Percentiles rank a stretch among this genome's conserved stretches.
Evolutionary conservation across 345 rosid genomes (phyloP).

Genomic region (Noccaea bulbosa): DNA sequence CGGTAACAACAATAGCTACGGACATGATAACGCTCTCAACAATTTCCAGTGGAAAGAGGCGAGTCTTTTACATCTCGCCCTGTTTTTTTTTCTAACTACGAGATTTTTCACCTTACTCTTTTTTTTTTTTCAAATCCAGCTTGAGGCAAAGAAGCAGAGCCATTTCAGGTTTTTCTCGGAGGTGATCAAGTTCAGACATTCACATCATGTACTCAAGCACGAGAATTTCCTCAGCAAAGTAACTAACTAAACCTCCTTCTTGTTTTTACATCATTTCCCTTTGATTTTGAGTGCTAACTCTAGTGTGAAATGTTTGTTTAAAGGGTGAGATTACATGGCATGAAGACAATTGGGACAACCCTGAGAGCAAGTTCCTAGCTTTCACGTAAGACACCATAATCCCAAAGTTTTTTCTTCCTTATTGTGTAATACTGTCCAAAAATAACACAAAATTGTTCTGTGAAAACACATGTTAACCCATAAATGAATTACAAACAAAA

Average conservation of each 20-base stretch:
- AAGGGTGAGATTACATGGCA: conserved; percentile 92
- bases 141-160: conserved; percentile 55
- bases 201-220: conserved; percentile 53
- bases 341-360: conserved; percentile 86
- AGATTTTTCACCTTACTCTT: not conserved
- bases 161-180: conserved; percentile 88
- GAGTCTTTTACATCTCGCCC: conserved; percentile 17
- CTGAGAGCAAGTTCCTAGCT: conserved; percentile 90
- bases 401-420: too few relatives aligned
- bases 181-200: conserved; percentile 63
- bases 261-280: not conserved
- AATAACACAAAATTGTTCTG: too few relatives aligned
- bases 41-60: conserved; percentile 85
- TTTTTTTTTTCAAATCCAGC: conserved; percentile 43
- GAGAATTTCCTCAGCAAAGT: conserved; percentile 72
- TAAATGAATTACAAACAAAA: too few relatives aligned
- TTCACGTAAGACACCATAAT: conserved; percentile 65
- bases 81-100: not conserved
- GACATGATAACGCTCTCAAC: conserved; percentile 84
- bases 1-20: conserved; percentile 96
- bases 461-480: too few relatives aligned
- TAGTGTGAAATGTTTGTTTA: conserved; percentile 35
- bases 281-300: not conserved
- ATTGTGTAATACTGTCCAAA: too few relatives aligned
- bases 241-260: conserved; percentile 32